These are phyloP conservation scores for Thozetella sp. DNA, from an alignment of 495 filamentous ascomycete genomes.

Conservation along the genomic window DNA sequence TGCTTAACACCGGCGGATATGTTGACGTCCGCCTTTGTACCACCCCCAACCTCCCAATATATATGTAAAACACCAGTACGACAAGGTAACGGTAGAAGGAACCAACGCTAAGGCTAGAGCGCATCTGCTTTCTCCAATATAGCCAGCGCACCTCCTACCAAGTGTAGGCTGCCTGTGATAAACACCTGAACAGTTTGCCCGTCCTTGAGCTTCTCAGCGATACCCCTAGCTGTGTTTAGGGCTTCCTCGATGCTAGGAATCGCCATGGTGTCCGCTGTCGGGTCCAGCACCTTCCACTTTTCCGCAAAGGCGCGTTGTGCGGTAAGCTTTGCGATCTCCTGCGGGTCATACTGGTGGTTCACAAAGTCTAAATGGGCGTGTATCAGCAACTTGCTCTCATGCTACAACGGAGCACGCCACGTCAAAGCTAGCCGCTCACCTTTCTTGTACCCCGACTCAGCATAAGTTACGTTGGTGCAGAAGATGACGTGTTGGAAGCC, in stretches of 20 bases:
- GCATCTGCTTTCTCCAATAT: conserved; percentile 46
- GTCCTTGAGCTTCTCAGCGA: conserved; percentile 29
- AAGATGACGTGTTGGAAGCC: conserved; percentile 85
- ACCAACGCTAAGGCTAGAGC: too few relatives aligned
- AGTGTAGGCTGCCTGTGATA: conserved; percentile 64
- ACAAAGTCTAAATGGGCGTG: conserved; percentile 66
- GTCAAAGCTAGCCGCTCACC: conserved; percentile 21
- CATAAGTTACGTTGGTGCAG: conserved; percentile 85
- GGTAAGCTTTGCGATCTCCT: conserved; percentile 66
- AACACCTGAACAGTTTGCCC: conserved; percentile 43
- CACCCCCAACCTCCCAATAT: too few relatives aligned
- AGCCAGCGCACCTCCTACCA: conserved; percentile 60
- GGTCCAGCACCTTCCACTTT: conserved; percentile 71
- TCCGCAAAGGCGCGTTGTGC: conserved; percentile 76
- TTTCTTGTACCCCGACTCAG: conserved; percentile 64
- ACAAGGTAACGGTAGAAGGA: too few relatives aligned
- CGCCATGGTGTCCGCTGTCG: conserved; percentile 60
- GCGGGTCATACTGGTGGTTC: conserved; percentile 69
- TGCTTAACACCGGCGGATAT: too few relatives aligned
- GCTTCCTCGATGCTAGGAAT: conserved; percentile 85
- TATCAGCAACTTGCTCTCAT: conserved; percentile 28
- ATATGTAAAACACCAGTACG: too few relatives aligned
- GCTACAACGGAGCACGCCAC: neutral
- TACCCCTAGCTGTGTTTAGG: conserved; percentile 62
- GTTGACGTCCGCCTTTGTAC: too few relatives aligned